These are phyloP conservation scores for Aspergillus conjunctus DNA, from an alignment of 495 filamentous ascomycete genomes.

Conservation along the genomic window DNA sequence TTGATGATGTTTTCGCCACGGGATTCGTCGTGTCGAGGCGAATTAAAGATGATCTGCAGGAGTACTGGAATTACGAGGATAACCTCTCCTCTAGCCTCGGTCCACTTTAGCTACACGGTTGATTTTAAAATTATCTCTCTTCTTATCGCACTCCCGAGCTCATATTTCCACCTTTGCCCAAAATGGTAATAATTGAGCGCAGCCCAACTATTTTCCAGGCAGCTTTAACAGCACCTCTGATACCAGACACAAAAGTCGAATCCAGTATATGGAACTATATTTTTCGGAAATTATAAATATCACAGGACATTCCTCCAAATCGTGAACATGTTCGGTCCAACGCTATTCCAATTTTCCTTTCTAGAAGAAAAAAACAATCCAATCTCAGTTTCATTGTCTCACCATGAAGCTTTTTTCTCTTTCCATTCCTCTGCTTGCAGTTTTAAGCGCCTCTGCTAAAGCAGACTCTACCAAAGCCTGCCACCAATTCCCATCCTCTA, in stretches of 20 bases:
- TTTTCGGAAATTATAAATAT: background rate
- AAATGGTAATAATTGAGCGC: conserved; percentile 14
- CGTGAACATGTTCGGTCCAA: background rate
- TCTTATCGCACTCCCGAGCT: background rate
- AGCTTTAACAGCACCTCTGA: background rate
- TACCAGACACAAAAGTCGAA: background rate
- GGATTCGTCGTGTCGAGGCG: conserved; percentile 7
- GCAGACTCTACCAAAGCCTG: conserved; percentile 12
- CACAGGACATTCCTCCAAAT: background rate
- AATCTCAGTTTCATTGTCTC: background rate
- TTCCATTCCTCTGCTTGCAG: conserved; percentile 6
- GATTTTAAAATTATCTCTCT: background rate
- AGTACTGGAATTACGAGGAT: conserved; percentile 3
- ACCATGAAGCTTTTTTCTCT: background rate
- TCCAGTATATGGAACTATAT: background rate
- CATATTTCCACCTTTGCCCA: background rate
- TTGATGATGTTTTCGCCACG: conserved; percentile 1
- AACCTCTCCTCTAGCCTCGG: background rate
- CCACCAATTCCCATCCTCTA: conserved; percentile 22
- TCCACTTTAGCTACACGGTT: background rate
- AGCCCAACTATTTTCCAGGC: background rate
- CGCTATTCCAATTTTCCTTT: background rate
- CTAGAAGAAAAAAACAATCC: background rate
- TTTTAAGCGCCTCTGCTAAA: conserved; percentile 5
- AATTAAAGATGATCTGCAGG: conserved; percentile 1